Percentiles rank a stretch among this genome's conserved stretches.
Evolutionary conservation across 768 basidiomycete species (phyloP).

Genomic region (Pholiota molesta): DNA sequence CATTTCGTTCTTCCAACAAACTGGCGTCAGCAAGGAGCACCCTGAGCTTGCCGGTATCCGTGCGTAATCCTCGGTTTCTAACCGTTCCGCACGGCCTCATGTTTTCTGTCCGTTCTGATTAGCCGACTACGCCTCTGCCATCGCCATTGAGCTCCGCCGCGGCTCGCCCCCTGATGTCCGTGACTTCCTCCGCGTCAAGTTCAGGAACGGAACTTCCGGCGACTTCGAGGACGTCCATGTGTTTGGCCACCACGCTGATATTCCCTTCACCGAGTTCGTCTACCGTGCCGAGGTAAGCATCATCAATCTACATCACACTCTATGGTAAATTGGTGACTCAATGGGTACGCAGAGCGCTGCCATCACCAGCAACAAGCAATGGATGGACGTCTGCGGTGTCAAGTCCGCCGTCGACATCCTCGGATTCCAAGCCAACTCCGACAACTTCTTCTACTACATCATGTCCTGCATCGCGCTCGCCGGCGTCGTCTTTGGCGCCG

Average conservation of each 20-base stretch:
- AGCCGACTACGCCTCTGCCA: constrained; percentile 77
- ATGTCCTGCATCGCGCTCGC: constrained; percentile 42
- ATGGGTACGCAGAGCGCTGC: constrained; percentile 42
- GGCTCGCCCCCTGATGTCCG: constrained; percentile 75
- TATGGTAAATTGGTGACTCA: not conserved
- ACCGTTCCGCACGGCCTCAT: not conserved
- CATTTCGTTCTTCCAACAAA: constrained; percentile 84
- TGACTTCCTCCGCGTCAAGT: constrained; percentile 83
- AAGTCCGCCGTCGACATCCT: constrained; percentile 30
- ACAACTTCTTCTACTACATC: constrained; percentile 38
- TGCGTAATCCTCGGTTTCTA: constrained; percentile 39
- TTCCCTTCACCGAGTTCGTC: constrained; percentile 84
- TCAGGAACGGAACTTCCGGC: constrained; percentile 77
- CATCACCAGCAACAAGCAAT: constrained; percentile 58
- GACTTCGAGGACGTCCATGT: constrained; percentile 70
- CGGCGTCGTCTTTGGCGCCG: constrained; percentile 36
- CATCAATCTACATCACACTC: not conserved
- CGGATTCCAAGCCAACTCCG: constrained; percentile 23
- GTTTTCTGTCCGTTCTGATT: not conserved
- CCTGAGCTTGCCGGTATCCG: constrained; percentile 68
- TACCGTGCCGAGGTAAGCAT: constrained; percentile 72
- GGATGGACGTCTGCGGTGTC: constrained; percentile 48
- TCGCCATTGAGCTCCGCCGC: constrained; percentile 79
- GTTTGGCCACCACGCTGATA: constrained; percentile 75
- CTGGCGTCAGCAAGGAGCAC: constrained; percentile 58